phyloP scores from a whole-genome alignment of 108 stramenopile genomes.

The Nitzschia sp. region DNA sequence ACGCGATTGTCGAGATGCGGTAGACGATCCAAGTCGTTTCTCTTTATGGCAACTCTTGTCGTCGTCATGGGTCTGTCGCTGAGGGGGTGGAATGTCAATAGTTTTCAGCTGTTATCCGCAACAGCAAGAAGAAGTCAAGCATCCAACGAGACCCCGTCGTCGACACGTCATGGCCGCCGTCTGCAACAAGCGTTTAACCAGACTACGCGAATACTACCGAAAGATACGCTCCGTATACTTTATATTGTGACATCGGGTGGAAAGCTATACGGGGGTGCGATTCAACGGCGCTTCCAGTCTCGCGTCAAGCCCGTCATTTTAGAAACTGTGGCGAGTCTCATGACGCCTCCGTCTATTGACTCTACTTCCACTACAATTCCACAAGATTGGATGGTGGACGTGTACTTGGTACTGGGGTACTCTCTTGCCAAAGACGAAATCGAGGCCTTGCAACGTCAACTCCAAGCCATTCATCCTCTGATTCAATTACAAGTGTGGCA shows the following conservation, averaged over 20 bases:
- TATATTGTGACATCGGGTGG: slow-evolving; percentile 75
- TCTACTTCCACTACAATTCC: slow-evolving; percentile 16
- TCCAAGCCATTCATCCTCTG: slow-evolving; percentile 32
- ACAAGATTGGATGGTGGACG: slow-evolving; percentile 64
- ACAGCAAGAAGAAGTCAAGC: no score
- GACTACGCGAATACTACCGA: no score
- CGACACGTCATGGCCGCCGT: no score
- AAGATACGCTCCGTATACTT: slow-evolving; percentile 35
- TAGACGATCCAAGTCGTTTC: no score
- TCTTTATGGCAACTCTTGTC: no score
- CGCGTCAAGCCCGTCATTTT: slow-evolving; percentile 65
- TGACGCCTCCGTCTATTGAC: not conserved
- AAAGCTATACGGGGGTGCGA: slow-evolving; percentile 53
- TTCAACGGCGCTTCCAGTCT: slow-evolving; percentile 62
- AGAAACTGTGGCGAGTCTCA: slow-evolving; percentile 63
- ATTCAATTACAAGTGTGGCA: slow-evolving; percentile 72
- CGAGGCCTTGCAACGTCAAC: slow-evolving; percentile 41
- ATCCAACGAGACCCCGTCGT: no score
- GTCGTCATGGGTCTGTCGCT: no score
- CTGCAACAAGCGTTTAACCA: no score
- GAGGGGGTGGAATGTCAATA: no score
- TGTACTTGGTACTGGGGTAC: slow-evolving; percentile 57
- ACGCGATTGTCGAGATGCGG: no score
- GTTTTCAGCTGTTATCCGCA: no score
- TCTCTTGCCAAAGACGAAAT: slow-evolving; percentile 40